Base-by-base conservation (phyloP, 1,284 basidiomycete species). In the Porogramme epimiltina region DNA sequence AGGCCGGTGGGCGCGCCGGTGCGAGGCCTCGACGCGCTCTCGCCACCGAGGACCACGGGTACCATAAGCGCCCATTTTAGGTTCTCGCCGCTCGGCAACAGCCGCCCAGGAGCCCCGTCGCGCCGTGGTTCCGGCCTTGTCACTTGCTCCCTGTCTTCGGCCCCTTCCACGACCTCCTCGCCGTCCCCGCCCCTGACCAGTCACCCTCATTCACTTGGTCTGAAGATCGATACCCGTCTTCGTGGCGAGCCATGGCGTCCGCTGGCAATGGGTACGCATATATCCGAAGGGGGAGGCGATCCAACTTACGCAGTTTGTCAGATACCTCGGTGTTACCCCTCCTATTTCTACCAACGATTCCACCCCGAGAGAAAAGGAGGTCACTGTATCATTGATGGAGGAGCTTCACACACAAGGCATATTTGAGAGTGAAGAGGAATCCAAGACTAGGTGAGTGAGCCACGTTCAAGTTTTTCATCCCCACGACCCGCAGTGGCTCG, bases 341-440 rank as follows among this genome's bases (percentile, higher is more conserved):
- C 95, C 96, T 43, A 97, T 99, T 64, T 91, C 92, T 49, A 83
- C 81, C n/a, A 78, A 75, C 39, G 86, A 88, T 59, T 93, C 89
- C 36, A 84, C 76, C 58, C 75, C 85, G 63, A 75, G 84, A 67
- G 81, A 90, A 73, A 81, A 91, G 76, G 83, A 85, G 66, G 85
- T 97, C n/a, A 97, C 95, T 1, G 72, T 82, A 31, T 88, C 89
- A 33, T 78, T 95, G 58, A 90, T 93, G 88, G 87, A 91, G 49
- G 96, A 99, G 71, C 81, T 99, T 15, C 81, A 87, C 62, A 77
- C 82, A 48, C 89, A 97, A 66, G 89, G 91, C 54, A 90, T 89
- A 13, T 97, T 98, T 70, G 96, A 98, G 73, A 87, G 80, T 41
- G 89, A 94, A 59, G 89, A 94, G 51, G 95, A 98, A 70, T 82